A percentile compares a stretch with the other conserved stretches of the same genome.
These are phyloP conservation scores for Saccharomycopsis fibuligera DNA, from an alignment of 805 yeast species.

Conservation along the genomic window DNA sequence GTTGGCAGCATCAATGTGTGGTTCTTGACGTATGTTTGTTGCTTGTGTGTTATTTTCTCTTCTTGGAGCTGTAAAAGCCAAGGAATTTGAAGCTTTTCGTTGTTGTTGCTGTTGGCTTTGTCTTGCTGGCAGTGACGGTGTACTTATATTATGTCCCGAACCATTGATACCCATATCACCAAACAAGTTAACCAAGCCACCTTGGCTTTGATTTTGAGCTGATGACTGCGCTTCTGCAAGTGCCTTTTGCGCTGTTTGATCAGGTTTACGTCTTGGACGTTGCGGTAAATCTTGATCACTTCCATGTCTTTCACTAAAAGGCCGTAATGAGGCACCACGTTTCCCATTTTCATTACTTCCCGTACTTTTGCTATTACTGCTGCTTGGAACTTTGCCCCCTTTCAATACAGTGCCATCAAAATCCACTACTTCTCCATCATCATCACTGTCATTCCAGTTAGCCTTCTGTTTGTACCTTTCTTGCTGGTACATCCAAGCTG, in stretches of 20 bases:
- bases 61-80: background rate
- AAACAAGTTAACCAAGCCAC: too few relatives aligned
- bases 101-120: background rate
- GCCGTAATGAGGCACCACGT: too few relatives aligned
- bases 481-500: constrained; percentile 73
- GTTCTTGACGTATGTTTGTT: constrained; percentile 1
- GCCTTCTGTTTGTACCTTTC: constrained; percentile 35
- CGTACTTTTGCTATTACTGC: background rate
- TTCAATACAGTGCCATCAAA: constrained; percentile 19
- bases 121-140: too few relatives aligned
- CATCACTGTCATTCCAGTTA: constrained; percentile 40
- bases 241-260: background rate
- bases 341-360: too few relatives aligned
- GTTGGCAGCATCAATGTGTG: background rate
- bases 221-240: background rate
- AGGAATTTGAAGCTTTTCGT: background rate
- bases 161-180: too few relatives aligned
- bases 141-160: too few relatives aligned
- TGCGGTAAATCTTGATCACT: too few relatives aligned
- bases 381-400: background rate
- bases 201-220: background rate
- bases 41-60: too few relatives aligned
- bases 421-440: constrained; percentile 33
- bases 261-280: too few relatives aligned
- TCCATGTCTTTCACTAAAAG: too few relatives aligned